These are phyloP conservation scores for Scenedesmus sp. DNA, from an alignment of 163 green algal genomes.

Conservation along the genomic window DNA sequence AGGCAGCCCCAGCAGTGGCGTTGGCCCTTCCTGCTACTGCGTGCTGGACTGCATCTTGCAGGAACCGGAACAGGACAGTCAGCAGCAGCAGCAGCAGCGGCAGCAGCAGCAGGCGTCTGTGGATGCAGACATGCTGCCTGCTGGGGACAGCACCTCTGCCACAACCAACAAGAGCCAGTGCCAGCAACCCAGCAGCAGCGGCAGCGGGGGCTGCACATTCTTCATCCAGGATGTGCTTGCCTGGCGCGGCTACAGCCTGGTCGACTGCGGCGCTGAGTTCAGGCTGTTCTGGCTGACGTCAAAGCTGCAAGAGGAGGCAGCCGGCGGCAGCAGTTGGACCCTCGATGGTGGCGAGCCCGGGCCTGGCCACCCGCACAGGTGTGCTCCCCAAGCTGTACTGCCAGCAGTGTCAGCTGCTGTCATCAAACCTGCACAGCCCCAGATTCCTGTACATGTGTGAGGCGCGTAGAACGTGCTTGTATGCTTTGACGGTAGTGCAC, in stretches of 20 bases:
- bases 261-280: conserved; percentile 91
- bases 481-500: not conserved
- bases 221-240: conserved; percentile 84
- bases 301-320: conserved; percentile 83
- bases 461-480: not conserved
- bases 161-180: not conserved
- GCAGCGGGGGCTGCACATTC: not conserved
- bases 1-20: conserved; percentile 56
- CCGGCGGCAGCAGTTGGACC: conserved; percentile 10
- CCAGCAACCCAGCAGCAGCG: not conserved
- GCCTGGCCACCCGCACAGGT: conserved; percentile 41
- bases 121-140: not conserved
- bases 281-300: conserved; percentile 85
- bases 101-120: not conserved
- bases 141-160: not conserved
- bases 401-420: not conserved
- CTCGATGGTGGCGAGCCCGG: not conserved
- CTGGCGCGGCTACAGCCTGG: conserved; percentile 89
- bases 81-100: conserved; percentile 40
- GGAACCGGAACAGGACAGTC: conserved; percentile 54
- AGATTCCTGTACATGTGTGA: not conserved
- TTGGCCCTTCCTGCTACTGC: conserved; percentile 65
- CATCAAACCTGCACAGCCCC: not conserved
- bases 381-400: not conserved
- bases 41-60: conserved; percentile 93